These are phyloP conservation scores for Auricularia sp. DNA, from an alignment of 768 basidiomycete genomes.

Conservation along the genomic window DNA sequence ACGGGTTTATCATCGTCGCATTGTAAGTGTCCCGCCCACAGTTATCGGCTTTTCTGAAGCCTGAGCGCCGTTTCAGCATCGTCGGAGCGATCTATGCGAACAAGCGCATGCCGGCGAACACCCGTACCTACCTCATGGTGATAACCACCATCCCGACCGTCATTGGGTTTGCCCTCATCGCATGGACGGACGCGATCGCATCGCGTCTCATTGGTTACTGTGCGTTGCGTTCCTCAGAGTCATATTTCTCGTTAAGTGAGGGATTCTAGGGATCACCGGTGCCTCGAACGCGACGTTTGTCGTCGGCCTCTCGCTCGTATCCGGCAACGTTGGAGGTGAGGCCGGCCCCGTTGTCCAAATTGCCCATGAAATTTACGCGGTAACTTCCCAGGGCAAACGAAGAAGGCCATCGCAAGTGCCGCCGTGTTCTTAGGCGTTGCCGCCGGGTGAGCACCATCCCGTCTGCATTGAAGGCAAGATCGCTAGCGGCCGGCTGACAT, in stretches of 20 bases:
- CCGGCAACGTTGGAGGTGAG: slow-evolving; percentile 27
- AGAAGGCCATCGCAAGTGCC: slow-evolving; percentile 22
- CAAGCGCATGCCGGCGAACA: background rate
- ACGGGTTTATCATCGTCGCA: slow-evolving; percentile 12
- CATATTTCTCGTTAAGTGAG: too few relatives aligned
- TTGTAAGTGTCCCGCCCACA: background rate
- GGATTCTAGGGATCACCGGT: slow-evolving; percentile 12
- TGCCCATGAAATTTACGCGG: too few relatives aligned
- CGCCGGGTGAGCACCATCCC: slow-evolving; percentile 7
- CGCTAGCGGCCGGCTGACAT: background rate
- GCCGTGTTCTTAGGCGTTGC: slow-evolving; percentile 24
- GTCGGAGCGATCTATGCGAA: background rate
- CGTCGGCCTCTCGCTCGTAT: slow-evolving; percentile 24
- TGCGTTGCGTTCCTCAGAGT: slow-evolving; percentile 3
- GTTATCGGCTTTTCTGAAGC: too few relatives aligned
- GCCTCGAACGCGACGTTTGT: slow-evolving; percentile 22
- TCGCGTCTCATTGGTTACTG: slow-evolving; percentile 15
- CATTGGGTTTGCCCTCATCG: slow-evolving; percentile 2
- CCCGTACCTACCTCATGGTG: background rate
- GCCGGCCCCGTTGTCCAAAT: too few relatives aligned
- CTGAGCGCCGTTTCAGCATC: background rate
- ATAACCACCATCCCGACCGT: slow-evolving; percentile 1
- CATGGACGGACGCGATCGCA: background rate
- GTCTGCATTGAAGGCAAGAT: too few relatives aligned
- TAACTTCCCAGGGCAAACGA: slow-evolving; percentile 15